phyloP scores from a whole-genome alignment of 177 flowering plant genomes.

The Telopea speciosissima region DNA sequence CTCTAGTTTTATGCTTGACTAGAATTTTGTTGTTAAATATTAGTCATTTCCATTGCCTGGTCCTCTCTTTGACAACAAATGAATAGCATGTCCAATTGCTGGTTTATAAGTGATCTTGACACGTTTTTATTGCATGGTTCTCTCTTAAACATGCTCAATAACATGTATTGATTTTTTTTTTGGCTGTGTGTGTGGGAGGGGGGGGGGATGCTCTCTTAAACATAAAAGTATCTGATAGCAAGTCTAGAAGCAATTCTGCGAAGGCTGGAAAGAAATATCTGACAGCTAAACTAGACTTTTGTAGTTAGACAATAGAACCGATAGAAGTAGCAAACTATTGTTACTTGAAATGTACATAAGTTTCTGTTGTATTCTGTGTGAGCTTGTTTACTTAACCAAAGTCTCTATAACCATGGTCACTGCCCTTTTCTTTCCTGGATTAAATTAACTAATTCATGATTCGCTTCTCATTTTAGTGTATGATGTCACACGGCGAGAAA shows the following conservation, averaged over 20 bases:
- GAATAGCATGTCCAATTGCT: neutral
- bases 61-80: no score
- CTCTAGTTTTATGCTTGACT: neutral
- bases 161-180: no score
- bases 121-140: neutral
- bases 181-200: no score
- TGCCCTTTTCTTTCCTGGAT: neutral
- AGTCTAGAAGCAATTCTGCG: neutral
- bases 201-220: neutral
- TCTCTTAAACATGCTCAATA: no score
- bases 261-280: no score
- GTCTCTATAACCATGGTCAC: neutral
- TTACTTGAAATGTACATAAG: neutral
- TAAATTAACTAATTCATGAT: slow-evolving; percentile 3
- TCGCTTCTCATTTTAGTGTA: slow-evolving; percentile 47
- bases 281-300: no score
- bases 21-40: neutral
- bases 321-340: neutral
- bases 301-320: neutral
- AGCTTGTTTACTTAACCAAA: neutral
- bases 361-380: neutral
- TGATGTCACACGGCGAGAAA: slow-evolving; percentile 84
- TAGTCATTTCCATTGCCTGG: neutral
- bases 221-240: neutral
- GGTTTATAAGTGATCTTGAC: neutral